Percentiles rank a stretch among this genome's conserved stretches.
These are phyloP conservation scores for Teunomyces lycoperdinae DNA, from an alignment of 805 yeast genomes.

Conservation along the genomic window DNA sequence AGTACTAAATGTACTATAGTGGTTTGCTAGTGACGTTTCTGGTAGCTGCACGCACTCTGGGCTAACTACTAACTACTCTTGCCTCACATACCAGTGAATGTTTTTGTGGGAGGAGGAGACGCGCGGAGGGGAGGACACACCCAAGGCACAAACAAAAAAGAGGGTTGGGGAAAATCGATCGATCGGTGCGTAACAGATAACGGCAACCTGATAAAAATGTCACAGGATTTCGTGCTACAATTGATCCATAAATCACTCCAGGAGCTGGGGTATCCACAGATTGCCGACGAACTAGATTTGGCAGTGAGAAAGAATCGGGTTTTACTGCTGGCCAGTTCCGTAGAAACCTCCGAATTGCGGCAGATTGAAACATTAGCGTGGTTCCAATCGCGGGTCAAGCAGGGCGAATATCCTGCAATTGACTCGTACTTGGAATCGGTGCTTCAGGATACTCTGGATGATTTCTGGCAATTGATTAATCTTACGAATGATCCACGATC, in stretches of 20 bases:
- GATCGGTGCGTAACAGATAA: not conserved
- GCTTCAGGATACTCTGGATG: not conserved
- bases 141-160: not conserved
- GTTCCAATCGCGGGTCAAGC: conserved; percentile 14
- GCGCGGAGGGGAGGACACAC: too few species aligned
- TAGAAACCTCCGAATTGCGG: conserved; percentile 3
- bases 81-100: too few species aligned
- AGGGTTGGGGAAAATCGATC: not conserved
- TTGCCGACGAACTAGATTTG: conserved; percentile 19
- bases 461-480: conserved; percentile 5
- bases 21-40: too few species aligned
- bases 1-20: too few species aligned
- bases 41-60: too few species aligned
- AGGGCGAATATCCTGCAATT: conserved; percentile 13
- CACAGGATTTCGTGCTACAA: conserved; percentile 25
- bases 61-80: too few species aligned
- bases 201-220: not conserved
- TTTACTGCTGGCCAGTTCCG: not conserved
- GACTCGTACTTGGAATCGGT: conserved; percentile 12
- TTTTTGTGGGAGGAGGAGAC: too few species aligned
- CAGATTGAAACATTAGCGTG: conserved; percentile 13
- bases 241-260: conserved; percentile 27
- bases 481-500: conserved; percentile 6
- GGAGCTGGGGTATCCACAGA: conserved; percentile 28
- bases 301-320: conserved; percentile 8